phyloP scores from a whole-genome alignment of 306 rosid genomes.

The apple (Malus domestica) region ASM211411v1 NC_041804.1:29237501-29238000 shows the following conservation, averaged over 20 bases:
- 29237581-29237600: not conserved
- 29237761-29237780: not conserved
- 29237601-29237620: not conserved
- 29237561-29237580: not conserved
- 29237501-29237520: not conserved
- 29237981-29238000: not conserved
- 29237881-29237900: slow-evolving; percentile 83
- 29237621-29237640: not conserved
- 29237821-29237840: not conserved
- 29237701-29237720: not conserved
- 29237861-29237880: slow-evolving; percentile 83
- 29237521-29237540: not conserved
- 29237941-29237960: slow-evolving; percentile 52
- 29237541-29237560: not conserved
- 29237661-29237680: not conserved
- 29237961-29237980: slow-evolving; percentile 11
- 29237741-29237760: too few species aligned
- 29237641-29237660: not conserved
- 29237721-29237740: too few species aligned
- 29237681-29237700: not conserved
- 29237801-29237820: not conserved
- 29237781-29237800: not conserved
- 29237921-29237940: slow-evolving; percentile 60
- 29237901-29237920: slow-evolving; percentile 67
- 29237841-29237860: not conserved